phyloP scores from a whole-genome alignment of 2,329 filamentous ascomycete species.

The Tolypocladium cylindrosporum region DNA sequence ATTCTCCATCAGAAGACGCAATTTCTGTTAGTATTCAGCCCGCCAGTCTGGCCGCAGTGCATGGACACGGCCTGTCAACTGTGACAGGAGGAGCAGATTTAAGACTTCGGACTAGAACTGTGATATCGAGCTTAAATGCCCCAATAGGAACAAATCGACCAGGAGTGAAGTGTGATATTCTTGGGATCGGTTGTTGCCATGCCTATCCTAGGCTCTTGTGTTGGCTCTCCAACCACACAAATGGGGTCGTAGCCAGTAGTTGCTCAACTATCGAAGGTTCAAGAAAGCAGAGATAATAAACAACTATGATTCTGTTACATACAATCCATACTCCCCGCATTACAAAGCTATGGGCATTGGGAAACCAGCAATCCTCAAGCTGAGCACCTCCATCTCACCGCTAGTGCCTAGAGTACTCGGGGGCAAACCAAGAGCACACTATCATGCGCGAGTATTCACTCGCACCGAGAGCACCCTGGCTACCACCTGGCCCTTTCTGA shows the following conservation, averaged over 20 bases:
- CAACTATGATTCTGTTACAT: too few species aligned
- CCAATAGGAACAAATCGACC: too few species aligned
- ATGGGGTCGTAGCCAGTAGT: too few species aligned
- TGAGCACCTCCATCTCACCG: not conserved
- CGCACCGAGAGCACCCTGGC: not conserved
- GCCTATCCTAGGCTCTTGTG: too few species aligned
- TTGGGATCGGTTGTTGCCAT: too few species aligned
- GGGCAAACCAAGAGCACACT: not conserved
- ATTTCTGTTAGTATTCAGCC: not conserved
- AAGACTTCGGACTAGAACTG: not conserved
- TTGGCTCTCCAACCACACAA: too few species aligned
- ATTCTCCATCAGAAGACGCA: not conserved
- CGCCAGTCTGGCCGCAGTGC: not conserved
- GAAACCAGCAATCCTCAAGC: not conserved
- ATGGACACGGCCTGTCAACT: too few species aligned
- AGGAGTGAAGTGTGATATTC: too few species aligned
- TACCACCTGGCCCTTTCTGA: not conserved
- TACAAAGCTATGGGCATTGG: not conserved
- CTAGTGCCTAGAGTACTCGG: too few species aligned
- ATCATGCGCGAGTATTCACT: not conserved
- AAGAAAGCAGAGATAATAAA: too few species aligned
- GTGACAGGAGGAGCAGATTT: not conserved
- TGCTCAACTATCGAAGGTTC: too few species aligned
- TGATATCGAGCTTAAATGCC: too few species aligned
- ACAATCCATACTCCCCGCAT: not conserved